phyloP scores from a whole-genome alignment of 2,329 filamentous ascomycete genomes.

The Cladophialophora exuberans region DNA sequence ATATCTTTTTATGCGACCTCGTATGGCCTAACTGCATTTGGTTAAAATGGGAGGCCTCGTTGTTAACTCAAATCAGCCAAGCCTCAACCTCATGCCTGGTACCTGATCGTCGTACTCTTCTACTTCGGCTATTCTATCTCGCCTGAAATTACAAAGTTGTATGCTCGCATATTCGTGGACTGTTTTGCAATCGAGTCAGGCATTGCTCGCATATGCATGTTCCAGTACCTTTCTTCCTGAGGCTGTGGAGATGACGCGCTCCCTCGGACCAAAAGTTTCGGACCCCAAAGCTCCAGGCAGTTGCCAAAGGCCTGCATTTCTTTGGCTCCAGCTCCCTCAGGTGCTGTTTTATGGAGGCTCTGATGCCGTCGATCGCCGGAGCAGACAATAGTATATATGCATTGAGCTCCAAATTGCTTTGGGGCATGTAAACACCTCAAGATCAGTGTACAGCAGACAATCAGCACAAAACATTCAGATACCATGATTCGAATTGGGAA shows the following conservation, averaged over 20 bases:
- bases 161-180: too few species aligned
- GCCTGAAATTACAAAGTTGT: too few species aligned
- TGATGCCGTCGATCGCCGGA: too few species aligned
- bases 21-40: constrained; percentile 6
- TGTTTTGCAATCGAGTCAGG: not conserved
- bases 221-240: too few species aligned
- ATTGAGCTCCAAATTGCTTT: not conserved
- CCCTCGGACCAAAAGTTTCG: not conserved
- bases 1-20: not conserved
- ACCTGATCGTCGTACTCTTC: not conserved
- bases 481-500: constrained; percentile 28
- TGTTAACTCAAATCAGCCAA: not conserved
- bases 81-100: not conserved
- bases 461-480: too few species aligned
- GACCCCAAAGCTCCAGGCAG: constrained; percentile 7
- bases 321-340: not conserved
- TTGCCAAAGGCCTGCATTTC: not conserved
- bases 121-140: not conserved
- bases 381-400: not conserved
- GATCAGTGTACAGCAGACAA: not conserved
- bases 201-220: too few species aligned
- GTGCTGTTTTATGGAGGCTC: too few species aligned
- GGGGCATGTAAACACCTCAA: not conserved
- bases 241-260: too few species aligned
- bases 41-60: constrained; percentile 11